phyloP scores from a whole-genome alignment of 176 grass and related monocot genomes.

The Zizania latifolia region DNA sequence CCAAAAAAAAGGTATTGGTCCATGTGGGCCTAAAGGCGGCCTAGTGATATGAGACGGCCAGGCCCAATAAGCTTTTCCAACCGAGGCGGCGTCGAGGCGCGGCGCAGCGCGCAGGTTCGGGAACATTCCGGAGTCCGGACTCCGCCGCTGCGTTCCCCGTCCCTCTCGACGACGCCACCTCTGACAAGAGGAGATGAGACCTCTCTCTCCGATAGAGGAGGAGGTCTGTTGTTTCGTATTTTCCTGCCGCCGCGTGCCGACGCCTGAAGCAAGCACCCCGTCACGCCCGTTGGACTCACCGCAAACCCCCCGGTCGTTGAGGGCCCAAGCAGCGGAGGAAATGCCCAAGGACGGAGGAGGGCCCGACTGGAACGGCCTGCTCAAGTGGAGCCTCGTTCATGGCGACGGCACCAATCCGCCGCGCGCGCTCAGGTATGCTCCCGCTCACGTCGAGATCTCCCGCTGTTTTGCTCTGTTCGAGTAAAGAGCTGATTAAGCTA shows the following conservation, averaged over 20 bases:
- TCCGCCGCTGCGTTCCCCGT: slow-evolving; percentile 23
- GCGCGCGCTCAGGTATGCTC: slow-evolving; percentile 42
- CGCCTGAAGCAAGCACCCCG: neutral
- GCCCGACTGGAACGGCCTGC: slow-evolving; percentile 83
- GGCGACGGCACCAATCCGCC: slow-evolving; percentile 57
- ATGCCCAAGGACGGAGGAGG: slow-evolving; percentile 73
- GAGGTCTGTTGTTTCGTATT: neutral
- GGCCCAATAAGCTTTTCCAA: neutral
- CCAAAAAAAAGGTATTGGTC: no score
- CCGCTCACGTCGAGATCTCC: neutral
- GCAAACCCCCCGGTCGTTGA: no score
- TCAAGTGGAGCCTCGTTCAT: slow-evolving; percentile 96
- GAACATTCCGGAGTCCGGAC: slow-evolving; percentile 28
- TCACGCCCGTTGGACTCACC: neutral
- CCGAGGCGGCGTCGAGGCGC: neutral
- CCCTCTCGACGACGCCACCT: slow-evolving; percentile 10
- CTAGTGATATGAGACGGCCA: neutral
- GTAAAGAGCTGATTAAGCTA: neutral
- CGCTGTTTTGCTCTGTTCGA: neutral
- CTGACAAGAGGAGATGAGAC: slow-evolving; percentile 8
- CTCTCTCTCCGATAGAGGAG: neutral
- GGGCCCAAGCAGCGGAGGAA: neutral
- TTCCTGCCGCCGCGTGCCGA: neutral
- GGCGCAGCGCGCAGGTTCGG: slow-evolving; percentile 2
- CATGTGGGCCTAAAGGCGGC: no score